phyloP scores from a whole-genome alignment of 1,139 yeast genomes.

The Pichia sp. region DNA sequence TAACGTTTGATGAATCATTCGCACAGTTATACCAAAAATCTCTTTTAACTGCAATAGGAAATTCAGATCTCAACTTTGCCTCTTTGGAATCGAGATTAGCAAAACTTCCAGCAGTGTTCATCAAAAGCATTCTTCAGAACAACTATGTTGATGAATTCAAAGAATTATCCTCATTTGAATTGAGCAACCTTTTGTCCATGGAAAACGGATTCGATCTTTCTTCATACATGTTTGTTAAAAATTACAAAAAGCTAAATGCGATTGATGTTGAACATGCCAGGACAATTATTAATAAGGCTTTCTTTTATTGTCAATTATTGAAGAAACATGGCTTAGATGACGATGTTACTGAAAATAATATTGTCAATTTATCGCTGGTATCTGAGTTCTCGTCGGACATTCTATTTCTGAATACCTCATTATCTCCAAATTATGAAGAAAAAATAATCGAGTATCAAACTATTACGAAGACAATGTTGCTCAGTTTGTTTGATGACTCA shows the following conservation, averaged over 20 bases:
- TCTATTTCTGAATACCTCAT: conserved; percentile 25
- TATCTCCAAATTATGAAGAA: background rate
- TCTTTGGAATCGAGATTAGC: background rate
- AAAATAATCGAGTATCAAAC: conserved; percentile 14
- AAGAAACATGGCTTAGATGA: background rate
- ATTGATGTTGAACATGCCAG: background rate
- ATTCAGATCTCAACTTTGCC: background rate
- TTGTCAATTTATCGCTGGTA: conserved; percentile 31
- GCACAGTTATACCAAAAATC: background rate
- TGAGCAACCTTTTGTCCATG: background rate
- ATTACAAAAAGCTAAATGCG: background rate
- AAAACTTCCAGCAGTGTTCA: background rate
- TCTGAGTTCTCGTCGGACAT: conserved; percentile 38
- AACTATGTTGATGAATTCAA: background rate
- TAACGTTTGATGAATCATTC: conserved; percentile 16
- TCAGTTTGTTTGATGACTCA: background rate
- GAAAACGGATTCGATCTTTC: conserved; percentile 6
- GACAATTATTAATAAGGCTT: conserved; percentile 3
- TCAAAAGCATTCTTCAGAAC: background rate
- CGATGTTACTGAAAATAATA: background rate
- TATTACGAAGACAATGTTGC: background rate
- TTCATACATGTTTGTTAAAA: conserved; percentile 4
- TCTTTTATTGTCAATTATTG: conserved; percentile 1
- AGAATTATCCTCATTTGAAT: background rate
- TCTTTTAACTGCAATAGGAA: background rate